Conservation (phyloP, 2,329 filamentous ascomycete species). For the Aspergillus sp. region DNA sequence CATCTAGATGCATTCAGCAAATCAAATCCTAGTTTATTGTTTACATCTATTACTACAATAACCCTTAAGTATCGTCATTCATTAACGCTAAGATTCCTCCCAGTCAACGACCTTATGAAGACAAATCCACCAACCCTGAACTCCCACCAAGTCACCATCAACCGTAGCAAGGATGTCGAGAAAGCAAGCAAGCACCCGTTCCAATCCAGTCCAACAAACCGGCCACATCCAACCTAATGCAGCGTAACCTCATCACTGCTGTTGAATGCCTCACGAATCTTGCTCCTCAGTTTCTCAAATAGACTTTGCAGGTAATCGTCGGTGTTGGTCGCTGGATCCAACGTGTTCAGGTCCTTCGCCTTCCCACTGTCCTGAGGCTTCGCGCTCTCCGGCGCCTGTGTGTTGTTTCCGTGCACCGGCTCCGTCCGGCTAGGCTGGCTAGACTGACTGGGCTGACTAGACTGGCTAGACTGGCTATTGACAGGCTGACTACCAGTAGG, state of each 20-base stretch:
- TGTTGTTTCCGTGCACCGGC: not conserved
- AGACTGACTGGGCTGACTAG: no score
- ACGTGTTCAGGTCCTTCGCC: not conserved
- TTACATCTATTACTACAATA: not conserved
- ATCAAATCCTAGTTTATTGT: constrained; percentile 14
- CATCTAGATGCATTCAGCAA: not conserved
- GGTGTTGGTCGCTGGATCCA: constrained; percentile 16
- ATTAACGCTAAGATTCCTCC: not conserved
- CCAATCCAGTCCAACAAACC: not conserved
- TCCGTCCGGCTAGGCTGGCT: no score
- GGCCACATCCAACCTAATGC: not conserved
- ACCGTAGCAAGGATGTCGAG: not conserved
- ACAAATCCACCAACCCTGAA: not conserved
- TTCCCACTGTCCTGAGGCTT: not conserved
- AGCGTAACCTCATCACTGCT: constrained; percentile 29
- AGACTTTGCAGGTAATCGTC: constrained; percentile 20
- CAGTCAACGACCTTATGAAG: not conserved
- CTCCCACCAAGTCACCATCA: not conserved
- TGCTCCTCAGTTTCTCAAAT: constrained; percentile 16
- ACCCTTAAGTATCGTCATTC: not conserved
- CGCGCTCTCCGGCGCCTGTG: not conserved
- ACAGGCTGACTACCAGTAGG: not conserved
- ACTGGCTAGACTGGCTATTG: no score
- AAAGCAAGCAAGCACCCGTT: not conserved
- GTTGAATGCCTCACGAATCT: constrained; percentile 22